Conservation (phyloP, 371 early-diverging fungal species). For the Mortierella sp. region DNA sequence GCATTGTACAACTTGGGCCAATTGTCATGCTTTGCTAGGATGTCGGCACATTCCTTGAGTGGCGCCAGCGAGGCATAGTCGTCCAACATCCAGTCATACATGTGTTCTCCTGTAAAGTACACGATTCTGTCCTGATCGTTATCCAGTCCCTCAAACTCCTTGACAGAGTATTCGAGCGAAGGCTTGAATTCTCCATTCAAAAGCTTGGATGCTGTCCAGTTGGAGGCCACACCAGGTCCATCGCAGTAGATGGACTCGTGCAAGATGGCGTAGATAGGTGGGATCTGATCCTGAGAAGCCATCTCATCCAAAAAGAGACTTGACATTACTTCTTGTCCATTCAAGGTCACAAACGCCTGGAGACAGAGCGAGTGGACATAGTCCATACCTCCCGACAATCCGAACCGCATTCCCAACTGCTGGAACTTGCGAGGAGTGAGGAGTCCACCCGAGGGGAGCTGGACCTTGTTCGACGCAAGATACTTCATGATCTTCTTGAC, state of each 20-base stretch:
- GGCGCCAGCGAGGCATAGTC: conserved; percentile 74
- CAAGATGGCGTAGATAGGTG: conserved; percentile 71
- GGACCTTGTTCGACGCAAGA: conserved; percentile 58
- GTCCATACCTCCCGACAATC: conserved; percentile 75
- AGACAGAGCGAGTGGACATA: conserved; percentile 67
- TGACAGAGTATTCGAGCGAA: conserved; percentile 57
- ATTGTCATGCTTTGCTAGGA: conserved; percentile 63
- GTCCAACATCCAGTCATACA: conserved; percentile 83
- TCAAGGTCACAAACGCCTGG: conserved; percentile 62
- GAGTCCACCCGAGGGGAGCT: conserved; percentile 72
- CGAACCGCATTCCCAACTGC: conserved; percentile 77
- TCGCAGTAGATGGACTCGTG: conserved; percentile 83
- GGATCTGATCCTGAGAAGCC: conserved; percentile 45
- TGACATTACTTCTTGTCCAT: conserved; percentile 59
- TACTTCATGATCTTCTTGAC: conserved; percentile 69
- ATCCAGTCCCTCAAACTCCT: conserved; percentile 62
- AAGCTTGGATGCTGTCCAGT: conserved; percentile 68
- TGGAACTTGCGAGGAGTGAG: conserved; percentile 78
- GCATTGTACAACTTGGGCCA: conserved; percentile 74
- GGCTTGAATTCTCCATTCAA: conserved; percentile 60
- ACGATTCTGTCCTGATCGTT: conserved; percentile 52
- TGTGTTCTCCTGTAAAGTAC: conserved; percentile 68
- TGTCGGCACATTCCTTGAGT: conserved; percentile 69
- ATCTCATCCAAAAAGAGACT: conserved; percentile 59
- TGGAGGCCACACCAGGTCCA: conserved; percentile 60